Base-by-base conservation (phyloP, 2,329 filamentous ascomycete species). In the Fusarium sp. region DNA sequence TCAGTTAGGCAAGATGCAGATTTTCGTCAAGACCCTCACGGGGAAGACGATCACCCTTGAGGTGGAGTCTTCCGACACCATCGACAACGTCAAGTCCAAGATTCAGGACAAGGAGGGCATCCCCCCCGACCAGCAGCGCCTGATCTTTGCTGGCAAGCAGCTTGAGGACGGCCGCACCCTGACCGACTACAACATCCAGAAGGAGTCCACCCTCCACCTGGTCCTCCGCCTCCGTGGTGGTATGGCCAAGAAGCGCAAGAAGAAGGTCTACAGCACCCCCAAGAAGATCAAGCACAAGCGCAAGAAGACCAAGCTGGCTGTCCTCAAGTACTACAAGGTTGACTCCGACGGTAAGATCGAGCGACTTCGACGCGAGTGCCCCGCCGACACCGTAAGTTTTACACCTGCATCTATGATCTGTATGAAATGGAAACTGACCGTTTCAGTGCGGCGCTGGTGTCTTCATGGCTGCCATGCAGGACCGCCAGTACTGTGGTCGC, bases 281-380 rank as follows among this genome's bases (percentile, higher is more conserved):
- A 99, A 99, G 95, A 99, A 99, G 95, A 99, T 99, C 93, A 99
- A 99, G 96, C 96, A 99, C 93, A 99, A 99, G 95, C 93, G 95
- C 90, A 99, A 98, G 95, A 99, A 99, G 96, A 98, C 94, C 92
- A 99, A 99, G 93, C 90, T 99, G 87, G 96, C 96, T 83, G 96
- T 99, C 81, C 95, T 99, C 87, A 99, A 99, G 93, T 99, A 99
- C 94, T 99, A 99, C 94, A 99, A 99, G 94, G 96, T 99, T 82
- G 96, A 98, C 87, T 94, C 94, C 82, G 96, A 99, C 83, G 96
- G 97, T 88, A 98, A 98, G 93, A 98, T 99, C 83, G 96, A 99
- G 93, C 96, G 96, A 84, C 93, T 99, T 80, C 92, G 97, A 85
- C 92, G 96, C 87, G 97, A 99, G 92, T 99, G 96, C 90, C 96